phyloP scores from a whole-genome alignment of 192 early-diverging fungal genomes.

The Coemansia sp. region DNA sequence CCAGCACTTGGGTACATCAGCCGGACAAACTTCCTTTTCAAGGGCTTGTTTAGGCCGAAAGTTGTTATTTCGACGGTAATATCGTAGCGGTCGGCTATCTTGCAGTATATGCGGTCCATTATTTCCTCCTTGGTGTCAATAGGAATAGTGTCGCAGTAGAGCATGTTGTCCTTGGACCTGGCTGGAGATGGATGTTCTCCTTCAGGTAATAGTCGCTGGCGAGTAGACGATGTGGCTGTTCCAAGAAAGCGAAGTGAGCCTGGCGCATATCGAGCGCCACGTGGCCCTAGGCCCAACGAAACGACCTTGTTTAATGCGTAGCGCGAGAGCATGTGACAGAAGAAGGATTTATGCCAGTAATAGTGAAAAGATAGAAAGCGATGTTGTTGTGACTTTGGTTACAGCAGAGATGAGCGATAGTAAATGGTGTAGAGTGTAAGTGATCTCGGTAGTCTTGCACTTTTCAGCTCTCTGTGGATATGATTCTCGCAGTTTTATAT shows the following conservation, averaged over 20 bases:
- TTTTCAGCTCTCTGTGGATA: neutral
- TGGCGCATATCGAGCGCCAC: neutral
- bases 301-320: neutral
- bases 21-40: conserved; percentile 88
- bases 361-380: neutral
- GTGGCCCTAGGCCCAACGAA: neutral
- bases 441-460: neutral
- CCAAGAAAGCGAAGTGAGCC: neutral
- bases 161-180: neutral
- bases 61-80: conserved; percentile 92
- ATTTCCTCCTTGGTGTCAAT: conserved; percentile 80
- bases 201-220: neutral
- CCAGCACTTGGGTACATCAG: conserved; percentile 73
- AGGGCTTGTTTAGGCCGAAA: conserved; percentile 80
- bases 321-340: neutral
- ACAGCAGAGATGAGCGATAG: neutral
- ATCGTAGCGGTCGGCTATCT: conserved; percentile 88
- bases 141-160: conserved; percentile 63
- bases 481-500: neutral
- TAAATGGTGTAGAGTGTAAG: neutral
- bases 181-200: neutral
- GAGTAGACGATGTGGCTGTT: conserved; percentile 5
- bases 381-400: neutral
- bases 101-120: conserved; percentile 83
- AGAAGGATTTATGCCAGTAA: neutral